A percentile compares a stretch with the other conserved stretches of the same genome.
Conservation (phyloP, 768 basidiomycete species). For the Mycena leptocephala region DNA sequence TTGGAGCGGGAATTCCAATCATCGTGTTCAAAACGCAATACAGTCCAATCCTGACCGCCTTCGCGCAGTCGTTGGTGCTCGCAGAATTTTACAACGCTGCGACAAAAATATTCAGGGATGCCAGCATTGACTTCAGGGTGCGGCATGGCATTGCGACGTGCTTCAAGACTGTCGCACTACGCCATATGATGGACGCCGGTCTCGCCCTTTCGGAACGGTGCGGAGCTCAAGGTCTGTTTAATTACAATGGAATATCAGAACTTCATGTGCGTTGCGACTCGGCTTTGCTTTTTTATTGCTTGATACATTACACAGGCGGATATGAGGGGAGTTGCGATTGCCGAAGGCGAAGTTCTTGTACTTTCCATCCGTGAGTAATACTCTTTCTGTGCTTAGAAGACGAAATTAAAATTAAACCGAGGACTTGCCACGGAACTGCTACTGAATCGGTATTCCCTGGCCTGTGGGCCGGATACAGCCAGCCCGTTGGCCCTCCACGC, state of each 20-base stretch:
- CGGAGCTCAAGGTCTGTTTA: conserved; percentile 54
- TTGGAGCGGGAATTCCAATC: conserved; percentile 45
- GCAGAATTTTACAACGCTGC: conserved; percentile 48
- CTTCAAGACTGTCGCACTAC: conserved; percentile 34
- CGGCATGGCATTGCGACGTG: conserved; percentile 42
- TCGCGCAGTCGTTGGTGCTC: conserved; percentile 55
- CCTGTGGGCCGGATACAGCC: conserved; percentile 7
- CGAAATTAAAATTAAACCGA: not conserved
- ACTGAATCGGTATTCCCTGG: conserved; percentile 16
- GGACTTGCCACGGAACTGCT: conserved; percentile 38
- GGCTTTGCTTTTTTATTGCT: not conserved
- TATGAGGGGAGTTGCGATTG: conserved; percentile 50
- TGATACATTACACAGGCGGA: conserved; percentile 24
- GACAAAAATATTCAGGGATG: conserved; percentile 45
- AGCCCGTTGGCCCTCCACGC: conserved; percentile 32
- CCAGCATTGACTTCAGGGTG: conserved; percentile 23
- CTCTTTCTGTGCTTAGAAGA: not conserved
- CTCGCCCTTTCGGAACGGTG: conserved; percentile 41
- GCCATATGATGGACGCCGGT: not conserved
- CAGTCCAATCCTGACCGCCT: conserved; percentile 52
- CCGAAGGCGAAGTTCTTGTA: conserved; percentile 54
- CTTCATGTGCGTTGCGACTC: conserved; percentile 37
- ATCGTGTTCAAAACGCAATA: conserved; percentile 60
- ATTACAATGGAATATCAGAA: conserved; percentile 43
- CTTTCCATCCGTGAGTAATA: conserved; percentile 30